Base-by-base conservation (phyloP, 805 yeast genomes). In the Metschnikowia aberdeeniae region DNA sequence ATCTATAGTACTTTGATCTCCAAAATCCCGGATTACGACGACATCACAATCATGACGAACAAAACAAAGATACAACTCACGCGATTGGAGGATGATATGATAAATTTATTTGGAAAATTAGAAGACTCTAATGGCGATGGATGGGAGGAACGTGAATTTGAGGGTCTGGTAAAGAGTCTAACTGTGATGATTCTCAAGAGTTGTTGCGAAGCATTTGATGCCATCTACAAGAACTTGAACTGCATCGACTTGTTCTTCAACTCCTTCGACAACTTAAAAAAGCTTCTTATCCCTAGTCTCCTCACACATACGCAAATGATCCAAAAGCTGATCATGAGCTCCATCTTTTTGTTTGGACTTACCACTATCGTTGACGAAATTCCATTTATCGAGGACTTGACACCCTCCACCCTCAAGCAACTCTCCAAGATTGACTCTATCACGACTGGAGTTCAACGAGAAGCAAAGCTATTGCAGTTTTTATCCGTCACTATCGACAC, bases 1-100 rank as follows among this genome's bases (percentile, higher is more conserved):
- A 70, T 70, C 31, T 71, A 70, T 53, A 55, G 68, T 41, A 67
- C 74, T 12, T 55, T 71, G 34, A 55, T 71, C 24, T 52, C 57
- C 36, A 71, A 71, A 47, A 62, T 71, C 24, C 68, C 72, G 20
- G 57, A 68, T 46, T 70, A 68, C 46, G 75, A 68, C 35, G 76
- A 71, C 53, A 53, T 71, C 42, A 66, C 72, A 2, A 14, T 43
- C n/a, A 59, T 68, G 64, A 55, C 72, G 1, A 42, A 48, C 38
- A 46, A 47, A 26, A 54, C 64, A 5, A 58, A 57, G 42, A 19
- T 45, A 17, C 43, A 49, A 5, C 39, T 67, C 34, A 36, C 52
- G 27, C 55, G 51, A 38, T 50, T 69, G 27, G 76, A 71, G 44
- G 56, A 57, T 8, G 64, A 66, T 42, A 55, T 67, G 46, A 64